These are phyloP conservation scores for Globisporangium radiosum DNA, from an alignment of 352 stramenopile species.

Conservation along the genomic window DNA sequence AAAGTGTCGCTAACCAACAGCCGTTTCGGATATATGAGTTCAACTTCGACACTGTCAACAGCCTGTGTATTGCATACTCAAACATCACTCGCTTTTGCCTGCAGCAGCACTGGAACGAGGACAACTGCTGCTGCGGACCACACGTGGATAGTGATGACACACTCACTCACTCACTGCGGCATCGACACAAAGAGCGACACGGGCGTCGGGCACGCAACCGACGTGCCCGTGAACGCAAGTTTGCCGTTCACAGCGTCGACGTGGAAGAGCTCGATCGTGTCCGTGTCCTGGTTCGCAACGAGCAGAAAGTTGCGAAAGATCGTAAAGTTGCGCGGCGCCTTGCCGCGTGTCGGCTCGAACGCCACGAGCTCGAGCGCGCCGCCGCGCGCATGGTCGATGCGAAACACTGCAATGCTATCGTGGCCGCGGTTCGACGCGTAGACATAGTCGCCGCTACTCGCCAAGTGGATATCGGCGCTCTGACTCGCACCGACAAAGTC, in stretches of 20 bases:
- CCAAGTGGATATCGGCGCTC: conserved; percentile 24
- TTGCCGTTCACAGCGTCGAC: conserved; percentile 26
- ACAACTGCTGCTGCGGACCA: no score
- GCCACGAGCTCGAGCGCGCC: conserved; percentile 21
- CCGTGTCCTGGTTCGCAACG: conserved; percentile 42
- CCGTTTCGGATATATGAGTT: no score
- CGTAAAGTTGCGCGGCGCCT: conserved; percentile 28
- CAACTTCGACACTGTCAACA: no score
- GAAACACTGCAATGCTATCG: conserved; percentile 29
- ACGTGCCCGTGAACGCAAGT: conserved; percentile 26
- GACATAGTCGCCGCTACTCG: conserved; percentile 27
- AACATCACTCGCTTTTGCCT: no score
- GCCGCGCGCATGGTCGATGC: conserved; percentile 14
- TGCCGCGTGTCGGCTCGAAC: conserved; percentile 25
- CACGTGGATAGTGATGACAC: no score
- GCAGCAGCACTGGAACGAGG: no score
- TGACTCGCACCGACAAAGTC: conserved; percentile 34
- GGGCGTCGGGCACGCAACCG: conserved; percentile 24
- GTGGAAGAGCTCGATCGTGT: conserved; percentile 38
- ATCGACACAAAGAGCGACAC: conserved; percentile 26
- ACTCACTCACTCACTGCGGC: not conserved
- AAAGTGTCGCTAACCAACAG: not conserved
- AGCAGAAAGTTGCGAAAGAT: conserved; percentile 25
- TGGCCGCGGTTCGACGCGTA: conserved; percentile 43
- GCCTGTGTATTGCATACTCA: no score